These are phyloP conservation scores for Exserohilum rostratum DNA, from an alignment of 2,329 filamentous ascomycete species.

Conservation along the genomic window DNA sequence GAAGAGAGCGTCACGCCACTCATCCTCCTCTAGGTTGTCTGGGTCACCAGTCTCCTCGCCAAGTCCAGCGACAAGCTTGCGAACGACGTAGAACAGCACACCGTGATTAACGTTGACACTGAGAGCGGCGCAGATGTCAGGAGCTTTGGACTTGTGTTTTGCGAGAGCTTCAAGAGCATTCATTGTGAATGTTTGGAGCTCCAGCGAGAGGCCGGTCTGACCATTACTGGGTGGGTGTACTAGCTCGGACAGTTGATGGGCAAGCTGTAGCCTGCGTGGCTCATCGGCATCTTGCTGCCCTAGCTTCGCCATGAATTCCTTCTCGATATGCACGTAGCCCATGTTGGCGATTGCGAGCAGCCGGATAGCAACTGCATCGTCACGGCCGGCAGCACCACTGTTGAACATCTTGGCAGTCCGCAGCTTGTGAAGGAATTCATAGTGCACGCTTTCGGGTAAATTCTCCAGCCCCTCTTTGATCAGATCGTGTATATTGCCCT, in stretches of 20 bases:
- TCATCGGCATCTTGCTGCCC: constrained; percentile 88
- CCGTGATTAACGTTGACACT: constrained; percentile 97
- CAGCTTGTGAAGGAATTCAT: constrained; percentile 83
- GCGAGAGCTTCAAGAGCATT: constrained; percentile 84
- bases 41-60: constrained; percentile 57
- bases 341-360: constrained; percentile 88
- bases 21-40: constrained; percentile 72
- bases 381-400: constrained; percentile 68
- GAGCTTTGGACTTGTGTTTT: constrained; percentile 74
- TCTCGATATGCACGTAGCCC: constrained; percentile 84
- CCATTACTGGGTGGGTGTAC: constrained; percentile 81
- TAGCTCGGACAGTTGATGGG: constrained; percentile 89
- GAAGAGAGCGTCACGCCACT: constrained; percentile 91
- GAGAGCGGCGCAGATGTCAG: constrained; percentile 86
- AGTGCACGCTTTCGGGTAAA: constrained; percentile 74
- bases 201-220: constrained; percentile 70
- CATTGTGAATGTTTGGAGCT: constrained; percentile 82
- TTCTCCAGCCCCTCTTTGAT: constrained; percentile 56
- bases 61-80: constrained; percentile 87
- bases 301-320: constrained; percentile 82
- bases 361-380: constrained; percentile 78
- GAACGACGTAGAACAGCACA: constrained; percentile 87
- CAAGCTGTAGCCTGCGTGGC: constrained; percentile 83
- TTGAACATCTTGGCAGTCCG: constrained; percentile 82
- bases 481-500: constrained; percentile 51